Evolutionary conservation across 768 basidiomycete genomes (phyloP), one percentile per base, ranked within the genome.

Genomic region (Megacollybia marginata): DNA sequence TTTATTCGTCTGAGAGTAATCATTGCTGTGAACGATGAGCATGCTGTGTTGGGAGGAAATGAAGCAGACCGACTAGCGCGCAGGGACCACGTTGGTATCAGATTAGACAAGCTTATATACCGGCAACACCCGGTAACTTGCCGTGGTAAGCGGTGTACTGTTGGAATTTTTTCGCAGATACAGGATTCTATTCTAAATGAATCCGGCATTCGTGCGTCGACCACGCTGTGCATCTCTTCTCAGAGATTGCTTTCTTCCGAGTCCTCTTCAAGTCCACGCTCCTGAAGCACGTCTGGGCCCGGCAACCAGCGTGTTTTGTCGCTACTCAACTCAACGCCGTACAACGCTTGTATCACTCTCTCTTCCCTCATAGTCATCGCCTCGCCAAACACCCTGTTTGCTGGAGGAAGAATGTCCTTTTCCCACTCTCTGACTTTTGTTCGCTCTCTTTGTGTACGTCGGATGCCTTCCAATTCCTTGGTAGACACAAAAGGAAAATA

Each of bases 271-370:
- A 33, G 4, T n/a, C 5, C 23, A 16, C n/a, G n/a, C 52, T 79
- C 79, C 57, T 71, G 63, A 52, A 82, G 45, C 9, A 69, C 62
- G 43, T 80, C 79, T 54, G 73, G 60, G 1, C 76, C 76, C 5
- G 79, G 79, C 51, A 66, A 31, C 13, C 40, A 51, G 9, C 65
- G 51, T 10, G 54, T 42, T 2, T 58, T 56, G 6, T 48, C 47
- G 13, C 54, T 48, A 23, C 54, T 53, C 4, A 52, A 56, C 44
- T 73, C 68, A 31, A 75, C 68, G 11, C 82, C 82, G 59, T 76
- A 80, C 52, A 83, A 57, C 44, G 80, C 76, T 53, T 73, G 70
- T 47, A 74, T 59, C 47, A 82, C 74, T 62, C 63, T 69, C 38
- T 49, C 47, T 54, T 78, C 75, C 51, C 79, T 50, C 52, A 31